phyloP scores from a whole-genome alignment of 805 yeast genomes.

The Spencermartinsiella europaea region DNA sequence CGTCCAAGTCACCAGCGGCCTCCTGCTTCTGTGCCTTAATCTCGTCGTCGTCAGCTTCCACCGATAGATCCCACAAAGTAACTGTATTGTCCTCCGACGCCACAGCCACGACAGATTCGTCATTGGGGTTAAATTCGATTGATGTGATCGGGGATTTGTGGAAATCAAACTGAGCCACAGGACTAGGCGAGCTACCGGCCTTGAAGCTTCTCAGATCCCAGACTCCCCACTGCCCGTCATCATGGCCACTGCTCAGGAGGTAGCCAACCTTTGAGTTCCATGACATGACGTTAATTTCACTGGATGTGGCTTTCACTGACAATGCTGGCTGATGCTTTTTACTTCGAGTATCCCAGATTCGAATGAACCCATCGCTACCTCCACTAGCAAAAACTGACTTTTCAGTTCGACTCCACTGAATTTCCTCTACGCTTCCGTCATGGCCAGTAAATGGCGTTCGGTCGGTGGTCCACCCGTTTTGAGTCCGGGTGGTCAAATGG shows the following conservation, averaged over 20 bases:
- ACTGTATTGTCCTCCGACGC: conserved; percentile 96
- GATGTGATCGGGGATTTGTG: conserved; percentile 92
- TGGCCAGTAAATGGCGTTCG: conserved; percentile 58
- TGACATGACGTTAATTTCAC: conserved; percentile 91
- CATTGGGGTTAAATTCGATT: conserved; percentile 89
- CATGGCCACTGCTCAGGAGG: conserved; percentile 91
- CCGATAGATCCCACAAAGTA: conserved; percentile 96
- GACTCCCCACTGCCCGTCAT: conserved; percentile 95
- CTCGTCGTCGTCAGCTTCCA: conserved; percentile 98
- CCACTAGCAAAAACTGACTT: conserved; percentile 92
- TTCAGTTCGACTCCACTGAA: conserved; percentile 94
- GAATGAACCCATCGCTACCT: conserved; percentile 84
- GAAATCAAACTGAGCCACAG: conserved; percentile 94
- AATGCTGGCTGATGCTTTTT: conserved; percentile 89
- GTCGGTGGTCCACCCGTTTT: conserved; percentile 78
- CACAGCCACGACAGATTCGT: conserved; percentile 93
- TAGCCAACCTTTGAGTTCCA: conserved; percentile 90
- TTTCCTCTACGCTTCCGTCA: conserved; percentile 73
- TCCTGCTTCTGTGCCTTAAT: conserved; percentile 78
- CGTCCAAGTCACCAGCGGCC: conserved; percentile 66
- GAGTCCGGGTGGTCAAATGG: conserved; percentile 69
- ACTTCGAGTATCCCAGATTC: conserved; percentile 96
- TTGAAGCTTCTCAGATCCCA: conserved; percentile 93
- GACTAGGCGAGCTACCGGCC: conserved; percentile 46
- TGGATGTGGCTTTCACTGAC: conserved; percentile 68